Percentiles rank a stretch among this genome's conserved stretches.
Conservation (phyloP, 2,329 filamentous ascomycete genomes). For the Amesomyces nigricolor region DNA sequence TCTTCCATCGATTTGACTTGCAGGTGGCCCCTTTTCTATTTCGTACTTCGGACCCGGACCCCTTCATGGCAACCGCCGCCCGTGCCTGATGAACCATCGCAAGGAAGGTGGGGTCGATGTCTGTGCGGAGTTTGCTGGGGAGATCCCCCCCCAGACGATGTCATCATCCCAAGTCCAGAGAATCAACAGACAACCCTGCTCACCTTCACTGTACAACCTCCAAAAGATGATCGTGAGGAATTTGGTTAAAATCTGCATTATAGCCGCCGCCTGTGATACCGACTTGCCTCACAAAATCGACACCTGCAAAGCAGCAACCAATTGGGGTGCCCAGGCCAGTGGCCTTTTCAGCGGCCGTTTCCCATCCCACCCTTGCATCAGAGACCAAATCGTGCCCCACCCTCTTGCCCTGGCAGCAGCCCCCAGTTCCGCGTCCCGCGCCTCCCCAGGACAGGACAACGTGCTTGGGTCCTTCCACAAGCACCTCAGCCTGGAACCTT, state of each 20-base stretch:
- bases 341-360: slow-evolving; percentile 2
- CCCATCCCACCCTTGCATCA: not conserved
- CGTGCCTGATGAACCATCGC: too few species aligned
- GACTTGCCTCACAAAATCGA: not conserved
- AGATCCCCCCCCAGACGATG: slow-evolving; percentile 9
- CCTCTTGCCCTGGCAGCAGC: not conserved
- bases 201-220: not conserved
- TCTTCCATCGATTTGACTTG: not conserved
- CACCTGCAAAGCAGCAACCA: slow-evolving; percentile 1
- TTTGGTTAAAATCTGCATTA: not conserved
- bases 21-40: not conserved
- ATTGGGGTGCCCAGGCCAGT: not conserved
- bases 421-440: not conserved
- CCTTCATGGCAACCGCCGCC: not conserved
- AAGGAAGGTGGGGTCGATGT: not conserved
- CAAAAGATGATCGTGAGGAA: not conserved
- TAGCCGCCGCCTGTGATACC: not conserved
- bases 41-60: not conserved
- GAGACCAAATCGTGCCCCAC: not conserved
- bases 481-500: not conserved
- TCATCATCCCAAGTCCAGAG: slow-evolving; percentile 9
- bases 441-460: not conserved
- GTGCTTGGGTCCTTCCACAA: not conserved
- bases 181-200: not conserved
- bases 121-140: slow-evolving; percentile 4